Percentiles rank a stretch among this genome's conserved stretches.
phyloP scores from a whole-genome alignment of 352 stramenopile species.

The Globisporangium canariense region DNA sequence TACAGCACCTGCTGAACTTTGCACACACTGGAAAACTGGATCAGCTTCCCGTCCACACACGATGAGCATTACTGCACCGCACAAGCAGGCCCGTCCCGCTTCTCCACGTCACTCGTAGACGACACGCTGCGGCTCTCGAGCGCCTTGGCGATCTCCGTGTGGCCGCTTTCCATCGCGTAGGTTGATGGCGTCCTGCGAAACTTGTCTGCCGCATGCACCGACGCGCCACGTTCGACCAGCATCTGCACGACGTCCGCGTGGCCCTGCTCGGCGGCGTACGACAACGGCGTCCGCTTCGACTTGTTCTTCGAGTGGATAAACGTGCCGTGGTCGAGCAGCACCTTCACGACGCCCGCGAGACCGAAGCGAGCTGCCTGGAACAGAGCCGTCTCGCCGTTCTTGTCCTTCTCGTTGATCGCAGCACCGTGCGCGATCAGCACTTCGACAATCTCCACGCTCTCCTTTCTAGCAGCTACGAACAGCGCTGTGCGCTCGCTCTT shows the following conservation, averaged over 20 bases:
- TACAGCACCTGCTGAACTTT: neutral
- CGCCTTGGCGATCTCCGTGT: constrained; percentile 9
- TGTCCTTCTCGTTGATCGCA: constrained; percentile 15
- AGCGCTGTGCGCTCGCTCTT: constrained; percentile 14
- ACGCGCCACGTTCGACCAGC: constrained; percentile 15
- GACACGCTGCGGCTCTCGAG: constrained; percentile 7
- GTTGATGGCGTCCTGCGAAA: constrained; percentile 9
- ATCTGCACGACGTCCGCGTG: constrained; percentile 13
- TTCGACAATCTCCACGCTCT: constrained; percentile 9
- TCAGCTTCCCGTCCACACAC: neutral
- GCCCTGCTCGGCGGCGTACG: constrained; percentile 12
- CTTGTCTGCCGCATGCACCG: constrained; percentile 14
- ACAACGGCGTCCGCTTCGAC: constrained; percentile 12
- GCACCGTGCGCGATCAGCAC: constrained; percentile 4
- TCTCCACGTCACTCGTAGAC: constrained; percentile 2
- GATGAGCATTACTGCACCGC: neutral
- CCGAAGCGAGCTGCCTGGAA: constrained; percentile 16
- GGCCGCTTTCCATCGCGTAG: constrained; percentile 11
- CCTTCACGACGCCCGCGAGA: neutral
- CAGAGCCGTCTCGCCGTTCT: constrained; percentile 16
- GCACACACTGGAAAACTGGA: neutral
- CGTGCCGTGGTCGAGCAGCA: constrained; percentile 11
- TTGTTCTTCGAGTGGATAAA: constrained; percentile 16
- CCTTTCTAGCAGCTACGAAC: constrained; percentile 13
- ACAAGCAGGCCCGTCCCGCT: neutral